Conservation (phyloP, 352 stramenopile species). For the Blastocystis sp. region DNA sequence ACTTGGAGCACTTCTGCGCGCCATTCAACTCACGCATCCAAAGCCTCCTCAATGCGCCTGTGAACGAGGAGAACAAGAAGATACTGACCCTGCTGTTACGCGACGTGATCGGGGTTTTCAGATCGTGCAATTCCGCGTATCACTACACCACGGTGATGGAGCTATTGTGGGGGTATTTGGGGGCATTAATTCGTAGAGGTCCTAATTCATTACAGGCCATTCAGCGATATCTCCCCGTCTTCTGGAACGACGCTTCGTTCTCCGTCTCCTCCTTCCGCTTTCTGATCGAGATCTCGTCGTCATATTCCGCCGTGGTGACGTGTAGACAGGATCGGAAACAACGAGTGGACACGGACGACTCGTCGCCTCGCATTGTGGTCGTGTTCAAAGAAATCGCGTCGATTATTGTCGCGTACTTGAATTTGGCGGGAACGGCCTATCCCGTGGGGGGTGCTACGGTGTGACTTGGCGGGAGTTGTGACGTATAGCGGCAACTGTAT, state of each 20-base stretch:
- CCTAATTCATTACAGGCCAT: neutral
- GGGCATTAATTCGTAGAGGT: conserved; percentile 4
- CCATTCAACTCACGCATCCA: neutral
- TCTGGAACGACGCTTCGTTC: conserved; percentile 3
- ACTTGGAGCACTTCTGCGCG: conserved; percentile 38
- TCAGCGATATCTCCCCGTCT: neutral
- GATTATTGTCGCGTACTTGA: neutral
- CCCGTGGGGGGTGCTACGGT: neutral
- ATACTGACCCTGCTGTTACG: neutral
- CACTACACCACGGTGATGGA: conserved; percentile 11
- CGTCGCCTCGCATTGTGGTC: neutral
- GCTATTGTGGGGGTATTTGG: conserved; percentile 3
- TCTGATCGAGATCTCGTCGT: neutral
- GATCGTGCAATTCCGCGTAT: neutral
- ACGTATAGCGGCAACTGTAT: neutral
- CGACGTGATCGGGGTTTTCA: conserved; percentile 30
- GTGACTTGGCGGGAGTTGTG: neutral
- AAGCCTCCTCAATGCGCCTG: neutral
- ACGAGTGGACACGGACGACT: neutral
- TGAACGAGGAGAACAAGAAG: neutral
- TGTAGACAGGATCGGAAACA: conserved; percentile 5
- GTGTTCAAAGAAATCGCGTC: neutral
- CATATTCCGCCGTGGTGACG: too few species aligned
- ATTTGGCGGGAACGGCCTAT: neutral
- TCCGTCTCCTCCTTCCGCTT: conserved; percentile 13